These are phyloP conservation scores for Triticum dicoccoides DNA, from an alignment of 176 grass and related monocot genomes.

Conservation along the genomic window DNA sequence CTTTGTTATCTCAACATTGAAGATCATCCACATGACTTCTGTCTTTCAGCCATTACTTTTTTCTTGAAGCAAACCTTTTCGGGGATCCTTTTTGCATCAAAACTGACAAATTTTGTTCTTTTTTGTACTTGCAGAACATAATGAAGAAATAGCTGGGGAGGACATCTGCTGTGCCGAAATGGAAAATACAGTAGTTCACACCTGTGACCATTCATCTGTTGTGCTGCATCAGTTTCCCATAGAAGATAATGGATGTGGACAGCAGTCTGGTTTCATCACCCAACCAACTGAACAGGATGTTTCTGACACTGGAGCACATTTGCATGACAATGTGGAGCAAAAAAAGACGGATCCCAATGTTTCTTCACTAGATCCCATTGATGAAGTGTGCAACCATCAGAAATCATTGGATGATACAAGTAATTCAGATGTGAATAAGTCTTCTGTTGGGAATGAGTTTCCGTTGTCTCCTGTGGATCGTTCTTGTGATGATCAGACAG, in stretches of 20 bases:
- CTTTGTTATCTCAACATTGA: neutral
- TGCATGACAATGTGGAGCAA: constrained; percentile 19
- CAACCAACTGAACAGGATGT: constrained; percentile 27
- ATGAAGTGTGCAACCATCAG: constrained; percentile 22
- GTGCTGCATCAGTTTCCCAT: constrained; percentile 21
- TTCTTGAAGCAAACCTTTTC: neutral
- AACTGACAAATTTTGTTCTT: neutral
- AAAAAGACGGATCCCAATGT: constrained; percentile 16
- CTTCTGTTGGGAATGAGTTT: constrained; percentile 28
- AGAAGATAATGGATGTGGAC: neutral
- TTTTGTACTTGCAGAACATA: constrained; percentile 27
- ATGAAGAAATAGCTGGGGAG: constrained; percentile 21
- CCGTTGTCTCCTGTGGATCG: constrained; percentile 18
- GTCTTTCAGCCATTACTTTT: neutral
- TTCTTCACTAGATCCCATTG: constrained; percentile 18
- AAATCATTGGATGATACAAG: neutral
- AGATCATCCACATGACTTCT: neutral
- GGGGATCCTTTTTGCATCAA: neutral
- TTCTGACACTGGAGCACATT: constrained; percentile 23
- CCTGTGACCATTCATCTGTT: neutral
- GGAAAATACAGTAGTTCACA: neutral
- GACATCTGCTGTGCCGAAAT: constrained; percentile 11
- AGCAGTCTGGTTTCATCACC: constrained; percentile 15
- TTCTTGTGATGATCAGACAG: constrained; percentile 23
- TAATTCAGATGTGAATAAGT: constrained; percentile 26